Conservation (phyloP, 306 rosid genomes). For the Canavalia ensiformis region DNA sequence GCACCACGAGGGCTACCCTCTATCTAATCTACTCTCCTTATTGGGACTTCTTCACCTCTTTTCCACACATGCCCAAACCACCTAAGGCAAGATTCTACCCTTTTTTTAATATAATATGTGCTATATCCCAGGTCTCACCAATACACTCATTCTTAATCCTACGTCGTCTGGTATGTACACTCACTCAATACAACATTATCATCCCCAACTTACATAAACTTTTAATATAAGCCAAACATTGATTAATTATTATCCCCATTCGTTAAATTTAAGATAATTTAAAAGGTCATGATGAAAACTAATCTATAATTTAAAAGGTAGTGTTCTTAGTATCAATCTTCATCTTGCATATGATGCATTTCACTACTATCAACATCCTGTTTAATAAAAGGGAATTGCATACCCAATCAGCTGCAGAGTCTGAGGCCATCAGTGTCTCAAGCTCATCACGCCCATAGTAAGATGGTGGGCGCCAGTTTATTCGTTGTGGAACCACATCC, state of each 20-base stretch:
- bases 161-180: neutral
- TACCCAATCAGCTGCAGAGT: slow-evolving; percentile 99
- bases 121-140: neutral
- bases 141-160: neutral
- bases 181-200: slow-evolving; percentile 18
- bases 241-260: neutral
- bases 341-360: slow-evolving; percentile 19
- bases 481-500: slow-evolving; percentile 80
- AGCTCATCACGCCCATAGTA: slow-evolving; percentile 85
- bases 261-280: neutral
- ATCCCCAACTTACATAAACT: neutral
- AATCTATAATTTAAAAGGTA: neutral
- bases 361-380: neutral
- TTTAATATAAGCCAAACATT: neutral
- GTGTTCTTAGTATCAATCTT: neutral
- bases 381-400: slow-evolving; percentile 30
- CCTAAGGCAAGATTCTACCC: neutral
- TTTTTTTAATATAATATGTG: neutral
- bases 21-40: neutral
- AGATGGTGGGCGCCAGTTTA: slow-evolving; percentile 91
- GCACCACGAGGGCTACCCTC: neutral
- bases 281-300: neutral
- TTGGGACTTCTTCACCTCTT: too few species aligned
- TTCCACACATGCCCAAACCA: too few species aligned
- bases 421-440: slow-evolving; percentile 95